phyloP scores from a whole-genome alignment of 2,329 filamentous ascomycete genomes.

The Ophiostoma triangulosporum region DNA sequence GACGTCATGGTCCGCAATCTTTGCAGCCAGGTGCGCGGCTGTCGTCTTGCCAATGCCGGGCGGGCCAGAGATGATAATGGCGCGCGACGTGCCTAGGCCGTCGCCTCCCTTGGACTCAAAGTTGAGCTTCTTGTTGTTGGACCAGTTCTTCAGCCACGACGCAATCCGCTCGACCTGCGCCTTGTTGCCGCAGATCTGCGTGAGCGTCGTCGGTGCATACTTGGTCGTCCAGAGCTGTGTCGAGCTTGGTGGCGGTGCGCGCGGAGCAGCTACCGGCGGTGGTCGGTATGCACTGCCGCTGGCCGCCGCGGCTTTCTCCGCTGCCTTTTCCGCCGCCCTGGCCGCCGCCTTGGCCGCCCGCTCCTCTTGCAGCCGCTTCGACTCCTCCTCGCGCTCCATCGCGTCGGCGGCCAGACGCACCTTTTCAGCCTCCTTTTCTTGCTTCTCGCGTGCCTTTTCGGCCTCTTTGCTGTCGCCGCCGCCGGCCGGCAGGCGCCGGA shows the following conservation, averaged over 20 bases:
- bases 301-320: slow-evolving; percentile 12
- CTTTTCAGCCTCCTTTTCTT: slow-evolving; percentile 71
- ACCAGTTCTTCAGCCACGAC: slow-evolving; percentile 73
- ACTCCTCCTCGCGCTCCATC: slow-evolving; percentile 74
- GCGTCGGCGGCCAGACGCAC: slow-evolving; percentile 67
- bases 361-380: slow-evolving; percentile 35
- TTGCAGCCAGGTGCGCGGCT: slow-evolving; percentile 85
- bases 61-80: slow-evolving; percentile 90
- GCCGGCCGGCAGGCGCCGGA: slow-evolving; percentile 65
- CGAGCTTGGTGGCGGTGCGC: slow-evolving; percentile 24
- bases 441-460: slow-evolving; percentile 72
- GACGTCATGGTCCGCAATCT: slow-evolving; percentile 83
- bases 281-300: not conserved
- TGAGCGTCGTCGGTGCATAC: slow-evolving; percentile 75
- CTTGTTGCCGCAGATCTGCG: slow-evolving; percentile 93
- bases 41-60: slow-evolving; percentile 97
- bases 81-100: slow-evolving; percentile 68
- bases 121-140: slow-evolving; percentile 59
- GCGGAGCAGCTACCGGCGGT: slow-evolving; percentile 15
- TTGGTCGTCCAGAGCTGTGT: slow-evolving; percentile 80
- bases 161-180: slow-evolving; percentile 78
- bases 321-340: slow-evolving; percentile 31
- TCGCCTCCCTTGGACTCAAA: slow-evolving; percentile 78
- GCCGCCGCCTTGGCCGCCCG: slow-evolving; percentile 38
- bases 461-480: slow-evolving; percentile 83